Conservation (phyloP, 2,329 filamentous ascomycete species). For the Epichloe uncinata region DNA sequence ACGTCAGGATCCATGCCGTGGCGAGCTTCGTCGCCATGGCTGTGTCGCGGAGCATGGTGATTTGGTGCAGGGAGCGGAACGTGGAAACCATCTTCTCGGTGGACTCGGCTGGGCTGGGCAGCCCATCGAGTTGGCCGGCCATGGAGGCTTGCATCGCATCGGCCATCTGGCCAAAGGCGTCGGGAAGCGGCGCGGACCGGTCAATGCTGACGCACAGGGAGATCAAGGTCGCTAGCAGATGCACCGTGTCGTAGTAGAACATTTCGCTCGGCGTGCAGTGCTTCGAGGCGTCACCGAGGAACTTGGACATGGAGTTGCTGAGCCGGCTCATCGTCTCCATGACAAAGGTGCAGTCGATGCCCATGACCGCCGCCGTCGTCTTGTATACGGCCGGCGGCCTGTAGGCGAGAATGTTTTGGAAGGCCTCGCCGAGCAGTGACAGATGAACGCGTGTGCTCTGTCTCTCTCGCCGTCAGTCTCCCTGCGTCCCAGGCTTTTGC, state of each 20-base stretch:
- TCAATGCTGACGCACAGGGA: constrained; percentile 15
- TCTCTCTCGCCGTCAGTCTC: constrained; percentile 5
- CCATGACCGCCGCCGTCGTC: constrained; percentile 23
- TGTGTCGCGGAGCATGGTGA: constrained; percentile 26
- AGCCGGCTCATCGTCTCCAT: constrained; percentile 29
- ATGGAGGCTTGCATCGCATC: constrained; percentile 15
- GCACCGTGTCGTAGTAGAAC: constrained; percentile 29
- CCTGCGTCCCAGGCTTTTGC: neutral
- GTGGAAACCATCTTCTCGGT: constrained; percentile 10
- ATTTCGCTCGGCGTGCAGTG: constrained; percentile 29
- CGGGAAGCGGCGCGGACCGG: constrained; percentile 11
- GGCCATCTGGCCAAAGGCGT: constrained; percentile 15
- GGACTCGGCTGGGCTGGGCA: constrained; percentile 7
- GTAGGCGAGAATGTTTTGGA: constrained; percentile 35
- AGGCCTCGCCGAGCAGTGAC: constrained; percentile 34
- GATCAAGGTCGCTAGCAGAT: constrained; percentile 25
- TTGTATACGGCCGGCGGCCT: constrained; percentile 39
- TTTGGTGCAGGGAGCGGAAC: constrained; percentile 22
- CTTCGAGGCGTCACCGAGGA: constrained; percentile 19
- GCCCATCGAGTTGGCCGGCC: constrained; percentile 12
- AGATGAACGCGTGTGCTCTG: constrained; percentile 38
- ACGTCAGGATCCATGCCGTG: constrained; percentile 20
- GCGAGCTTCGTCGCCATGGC: constrained; percentile 20
- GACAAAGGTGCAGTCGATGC: constrained; percentile 31
- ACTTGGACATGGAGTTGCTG: constrained; percentile 27